Conservation (phyloP, 2,329 filamentous ascomycete genomes). For the Alternaria arborescens region DNA sequence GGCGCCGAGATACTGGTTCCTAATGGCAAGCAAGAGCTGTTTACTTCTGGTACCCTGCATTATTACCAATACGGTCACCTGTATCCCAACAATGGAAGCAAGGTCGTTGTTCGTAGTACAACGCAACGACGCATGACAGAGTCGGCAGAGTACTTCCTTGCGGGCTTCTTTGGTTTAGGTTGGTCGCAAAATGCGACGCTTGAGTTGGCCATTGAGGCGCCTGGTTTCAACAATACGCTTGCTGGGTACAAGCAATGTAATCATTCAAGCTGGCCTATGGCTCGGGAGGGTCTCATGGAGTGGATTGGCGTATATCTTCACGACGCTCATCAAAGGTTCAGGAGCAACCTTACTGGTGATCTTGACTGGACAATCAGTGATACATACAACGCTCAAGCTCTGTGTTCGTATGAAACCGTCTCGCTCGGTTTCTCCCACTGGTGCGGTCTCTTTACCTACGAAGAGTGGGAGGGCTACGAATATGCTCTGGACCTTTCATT, state of each 20-base stretch:
- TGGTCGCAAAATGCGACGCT: constrained; percentile 77
- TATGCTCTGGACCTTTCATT: constrained; percentile 76
- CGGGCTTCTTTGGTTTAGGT: constrained; percentile 79
- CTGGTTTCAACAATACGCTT: constrained; percentile 73
- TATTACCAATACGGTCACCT: constrained; percentile 76
- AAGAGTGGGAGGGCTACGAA: constrained; percentile 76
- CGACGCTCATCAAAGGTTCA: constrained; percentile 69
- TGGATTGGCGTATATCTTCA: constrained; percentile 73
- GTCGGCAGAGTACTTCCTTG: constrained; percentile 78
- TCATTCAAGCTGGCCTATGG: constrained; percentile 62
- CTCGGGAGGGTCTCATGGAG: constrained; percentile 60
- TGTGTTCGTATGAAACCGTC: constrained; percentile 83
- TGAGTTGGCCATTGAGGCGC: constrained; percentile 73
- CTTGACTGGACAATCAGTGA: constrained; percentile 48
- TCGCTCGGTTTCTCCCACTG: constrained; percentile 77
- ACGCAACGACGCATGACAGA: constrained; percentile 82
- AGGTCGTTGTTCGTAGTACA: constrained; percentile 77
- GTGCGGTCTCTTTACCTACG: constrained; percentile 77
- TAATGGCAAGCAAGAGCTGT: constrained; percentile 76
- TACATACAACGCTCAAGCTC: constrained; percentile 70
- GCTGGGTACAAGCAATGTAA: constrained; percentile 73
- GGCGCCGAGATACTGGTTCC: constrained; percentile 77
- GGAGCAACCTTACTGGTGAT: constrained; percentile 57
- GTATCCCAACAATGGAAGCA: constrained; percentile 73
- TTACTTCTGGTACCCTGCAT: constrained; percentile 74